These are phyloP conservation scores for Diaporthe australafricana DNA, from an alignment of 2,329 filamentous ascomycete genomes.

Conservation along the genomic window DNA sequence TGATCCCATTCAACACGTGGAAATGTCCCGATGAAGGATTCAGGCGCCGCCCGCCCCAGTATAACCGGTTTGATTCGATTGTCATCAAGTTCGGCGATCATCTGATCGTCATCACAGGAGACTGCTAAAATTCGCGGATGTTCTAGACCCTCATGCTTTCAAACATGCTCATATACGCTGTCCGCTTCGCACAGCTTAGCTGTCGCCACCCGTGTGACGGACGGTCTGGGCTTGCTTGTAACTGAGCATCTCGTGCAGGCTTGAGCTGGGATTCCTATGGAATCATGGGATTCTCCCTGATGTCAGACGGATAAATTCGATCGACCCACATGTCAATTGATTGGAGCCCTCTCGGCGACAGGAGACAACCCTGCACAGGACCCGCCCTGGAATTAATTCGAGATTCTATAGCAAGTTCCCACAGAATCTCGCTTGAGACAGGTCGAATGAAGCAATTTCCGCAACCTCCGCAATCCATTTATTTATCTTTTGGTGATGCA, in stretches of 20 bases:
- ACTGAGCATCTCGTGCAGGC: not conserved
- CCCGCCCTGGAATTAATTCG: constrained; percentile 9
- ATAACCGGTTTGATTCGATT: not conserved
- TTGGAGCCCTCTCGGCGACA: constrained; percentile 11
- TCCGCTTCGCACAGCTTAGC: not conserved
- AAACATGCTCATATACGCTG: constrained; percentile 1
- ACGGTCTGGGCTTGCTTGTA: constrained; percentile 6
- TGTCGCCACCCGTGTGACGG: constrained; percentile 24
- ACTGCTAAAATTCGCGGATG: not conserved
- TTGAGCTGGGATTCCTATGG: constrained; percentile 6
- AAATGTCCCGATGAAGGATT: constrained; percentile 16
- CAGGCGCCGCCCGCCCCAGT: not conserved
- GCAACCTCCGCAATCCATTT: not conserved
- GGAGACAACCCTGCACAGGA: constrained; percentile 17
- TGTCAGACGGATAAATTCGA: constrained; percentile 19
- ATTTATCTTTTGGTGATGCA: constrained; percentile 7
- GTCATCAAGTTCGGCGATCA: not conserved
- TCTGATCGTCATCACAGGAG: constrained; percentile 4
- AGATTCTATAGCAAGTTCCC: not conserved
- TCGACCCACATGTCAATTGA: constrained; percentile 21
- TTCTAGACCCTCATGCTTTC: not conserved
- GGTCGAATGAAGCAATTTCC: constrained; percentile 26
- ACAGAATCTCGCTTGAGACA: constrained; percentile 18
- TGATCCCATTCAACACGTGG: constrained; percentile 15
- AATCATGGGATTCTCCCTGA: constrained; percentile 9